Evolutionary conservation across 176 grass and related monocot species (phyloP), one percentile per base, ranked within the genome.

Genomic region (Poa annua): DNA sequence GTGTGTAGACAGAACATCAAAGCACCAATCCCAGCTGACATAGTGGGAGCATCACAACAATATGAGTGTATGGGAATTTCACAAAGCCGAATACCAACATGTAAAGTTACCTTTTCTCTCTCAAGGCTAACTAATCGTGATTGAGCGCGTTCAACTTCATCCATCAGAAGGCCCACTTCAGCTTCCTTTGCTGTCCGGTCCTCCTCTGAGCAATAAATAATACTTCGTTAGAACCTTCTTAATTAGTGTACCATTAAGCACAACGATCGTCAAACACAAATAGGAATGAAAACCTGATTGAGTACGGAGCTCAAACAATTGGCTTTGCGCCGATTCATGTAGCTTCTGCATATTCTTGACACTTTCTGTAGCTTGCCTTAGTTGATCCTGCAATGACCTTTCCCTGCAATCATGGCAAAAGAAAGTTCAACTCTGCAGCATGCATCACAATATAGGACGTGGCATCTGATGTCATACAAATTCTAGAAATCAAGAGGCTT

Each of bases 331-430:
- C 14, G 92, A 93, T 79, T 96, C 96, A 76, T 96, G 96, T 78
- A 99, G 81, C 84, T 99, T 99, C 81, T 99, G 93, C 96, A 99
- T 99, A 84, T 96, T 99, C 63, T 92, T 94, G 49, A 95, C 93
- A 90, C 96, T 99, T 96, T 96, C 91, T 82, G 89, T 96, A 76
- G 96, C 91, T 92, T 99, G 93, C 71, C 96, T 89, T 50, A 99
- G 86, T 75, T 99, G 96, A 83, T 99, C 93, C 81, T 99, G 96
- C 89, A 99, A 85, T 48, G 89, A 75, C 22, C 56, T 71, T 92
- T 99, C 96, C 81, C 96, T 99, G 80, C 74, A 80, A 86, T 22
- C 69, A 91, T 61, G 52, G 21, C 3, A 83, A 83, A 24, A 13
- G 32, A 44, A 89, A 81, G 49, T 83, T 22, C 72, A 86, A 79